Evolutionary conservation across 495 filamentous ascomycete genomes (phyloP).

Genomic region (Aspergillus bertholletiae): DNA sequence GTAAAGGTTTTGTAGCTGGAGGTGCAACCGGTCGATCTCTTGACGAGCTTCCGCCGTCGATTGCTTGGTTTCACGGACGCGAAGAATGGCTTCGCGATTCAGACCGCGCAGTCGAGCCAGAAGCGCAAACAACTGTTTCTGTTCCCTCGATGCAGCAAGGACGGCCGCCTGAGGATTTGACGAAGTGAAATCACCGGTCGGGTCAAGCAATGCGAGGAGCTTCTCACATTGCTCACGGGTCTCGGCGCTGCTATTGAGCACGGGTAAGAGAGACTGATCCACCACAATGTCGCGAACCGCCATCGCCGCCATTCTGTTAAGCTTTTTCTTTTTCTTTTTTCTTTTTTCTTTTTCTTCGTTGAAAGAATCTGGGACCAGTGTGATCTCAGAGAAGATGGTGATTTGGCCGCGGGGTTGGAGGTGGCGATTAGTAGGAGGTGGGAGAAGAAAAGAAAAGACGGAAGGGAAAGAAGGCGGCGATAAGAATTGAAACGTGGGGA

Average conservation of each 20-base stretch:
- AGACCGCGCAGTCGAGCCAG: slow-evolving; percentile 77
- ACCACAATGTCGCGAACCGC: slow-evolving; percentile 59
- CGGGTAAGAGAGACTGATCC: slow-evolving; percentile 66
- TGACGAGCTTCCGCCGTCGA: slow-evolving; percentile 81
- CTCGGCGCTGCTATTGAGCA: slow-evolving; percentile 64
- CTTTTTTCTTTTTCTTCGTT: no score
- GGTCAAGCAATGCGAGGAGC: slow-evolving; percentile 61
- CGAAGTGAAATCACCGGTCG: slow-evolving; percentile 36
- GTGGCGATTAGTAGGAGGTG: no score
- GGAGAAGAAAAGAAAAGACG: no score
- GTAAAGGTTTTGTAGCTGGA: slow-evolving; percentile 92
- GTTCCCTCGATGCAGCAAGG: slow-evolving; percentile 66
- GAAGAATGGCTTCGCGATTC: slow-evolving; percentile 76
- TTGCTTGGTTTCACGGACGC: slow-evolving; percentile 81
- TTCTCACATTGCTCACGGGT: slow-evolving; percentile 69
- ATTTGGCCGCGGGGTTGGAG: no score
- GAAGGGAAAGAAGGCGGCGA: no score
- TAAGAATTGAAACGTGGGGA: slow-evolving; percentile 15
- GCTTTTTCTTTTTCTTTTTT: no score
- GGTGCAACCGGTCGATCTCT: slow-evolving; percentile 86
- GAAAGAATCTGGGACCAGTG: no score
- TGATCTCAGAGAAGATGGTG: no score
- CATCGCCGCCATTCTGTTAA: slow-evolving; percentile 27
- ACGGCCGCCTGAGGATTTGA: slow-evolving; percentile 45
- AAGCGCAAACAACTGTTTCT: slow-evolving; percentile 75